These are phyloP conservation scores for Fusarium sp. DNA, from an alignment of 2,329 filamentous ascomycete species.

Conservation along the genomic window DNA sequence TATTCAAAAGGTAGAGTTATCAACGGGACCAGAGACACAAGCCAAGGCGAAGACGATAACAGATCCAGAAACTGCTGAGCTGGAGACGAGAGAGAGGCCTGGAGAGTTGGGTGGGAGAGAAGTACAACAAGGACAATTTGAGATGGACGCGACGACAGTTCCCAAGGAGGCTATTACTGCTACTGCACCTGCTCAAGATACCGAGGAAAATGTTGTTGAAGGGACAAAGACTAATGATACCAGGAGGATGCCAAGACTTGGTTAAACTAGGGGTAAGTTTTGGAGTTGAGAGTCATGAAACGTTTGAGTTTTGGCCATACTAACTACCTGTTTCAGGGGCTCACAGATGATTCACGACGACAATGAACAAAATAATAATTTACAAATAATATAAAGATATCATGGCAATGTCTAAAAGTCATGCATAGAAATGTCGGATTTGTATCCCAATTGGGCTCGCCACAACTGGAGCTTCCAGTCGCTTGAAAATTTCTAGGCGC, in stretches of 20 bases:
- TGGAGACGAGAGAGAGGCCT: not conserved
- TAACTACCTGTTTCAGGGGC: not conserved
- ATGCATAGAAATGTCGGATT: not conserved
- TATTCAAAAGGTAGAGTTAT: not conserved
- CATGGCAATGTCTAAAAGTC: not conserved
- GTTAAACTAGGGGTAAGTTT: not conserved
- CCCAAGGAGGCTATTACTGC: not conserved
- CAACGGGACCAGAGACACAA: not conserved
- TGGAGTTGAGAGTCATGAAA: not conserved
- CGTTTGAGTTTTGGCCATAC: not conserved
- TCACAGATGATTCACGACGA: not conserved
- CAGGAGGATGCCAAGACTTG: not conserved
- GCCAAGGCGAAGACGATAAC: not conserved
- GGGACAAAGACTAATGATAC: not conserved
- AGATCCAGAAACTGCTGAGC: not conserved
- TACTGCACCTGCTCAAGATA: not conserved
- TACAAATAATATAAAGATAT: not conserved
- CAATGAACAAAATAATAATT: not conserved
- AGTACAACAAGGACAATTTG: not conserved
- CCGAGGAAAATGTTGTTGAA: not conserved
- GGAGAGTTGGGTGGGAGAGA: not conserved
- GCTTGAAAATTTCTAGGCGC: not conserved
- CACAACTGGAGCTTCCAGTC: not conserved
- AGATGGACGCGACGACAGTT: not conserved
- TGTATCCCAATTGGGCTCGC: not conserved